These are phyloP conservation scores for Chlorella sp. DNA, from an alignment of 139 green algal species.

Conservation along the genomic window DNA sequence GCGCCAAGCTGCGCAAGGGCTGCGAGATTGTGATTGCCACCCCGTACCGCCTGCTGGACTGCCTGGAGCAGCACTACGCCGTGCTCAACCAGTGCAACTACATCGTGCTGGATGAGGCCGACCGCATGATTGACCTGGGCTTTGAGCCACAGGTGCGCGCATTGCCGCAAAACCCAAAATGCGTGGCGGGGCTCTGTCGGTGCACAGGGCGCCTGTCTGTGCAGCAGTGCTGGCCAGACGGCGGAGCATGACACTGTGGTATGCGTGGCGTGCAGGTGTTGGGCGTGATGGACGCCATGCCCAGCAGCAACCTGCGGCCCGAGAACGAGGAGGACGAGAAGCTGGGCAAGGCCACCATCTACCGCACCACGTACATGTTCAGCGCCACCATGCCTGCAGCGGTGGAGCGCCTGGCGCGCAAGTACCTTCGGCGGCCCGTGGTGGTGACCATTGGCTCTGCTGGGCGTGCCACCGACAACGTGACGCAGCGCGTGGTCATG, in stretches of 20 bases:
- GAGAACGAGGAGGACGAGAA: constrained; percentile 71
- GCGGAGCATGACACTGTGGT: background rate
- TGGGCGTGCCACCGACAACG: constrained; percentile 80
- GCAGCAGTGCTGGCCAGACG: background rate
- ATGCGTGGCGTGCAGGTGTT: constrained; percentile 65
- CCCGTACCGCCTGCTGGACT: constrained; percentile 92
- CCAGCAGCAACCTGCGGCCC: constrained; percentile 82
- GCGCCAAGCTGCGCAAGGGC: constrained; percentile 50
- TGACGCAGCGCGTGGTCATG: constrained; percentile 82
- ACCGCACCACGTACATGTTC: constrained; percentile 99
- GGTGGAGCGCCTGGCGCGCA: constrained; percentile 76
- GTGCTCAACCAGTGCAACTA: constrained; percentile 99
- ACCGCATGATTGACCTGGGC: constrained; percentile 99
- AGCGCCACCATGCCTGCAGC: constrained; percentile 91
- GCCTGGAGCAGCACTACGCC: constrained; percentile 88
- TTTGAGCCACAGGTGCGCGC: constrained; percentile 94
- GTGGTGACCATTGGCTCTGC: constrained; percentile 88
- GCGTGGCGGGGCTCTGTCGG: background rate
- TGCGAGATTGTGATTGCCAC: constrained; percentile 99
- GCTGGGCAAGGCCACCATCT: constrained; percentile 59
- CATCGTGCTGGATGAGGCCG: constrained; percentile 97
- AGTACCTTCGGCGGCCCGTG: constrained; percentile 74
- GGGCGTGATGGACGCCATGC: constrained; percentile 90
- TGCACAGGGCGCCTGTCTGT: background rate
- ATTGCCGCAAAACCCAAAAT: too few species aligned